Conservation (phyloP, 495 filamentous ascomycete species). For the Penicillium atrosanguineum region DNA sequence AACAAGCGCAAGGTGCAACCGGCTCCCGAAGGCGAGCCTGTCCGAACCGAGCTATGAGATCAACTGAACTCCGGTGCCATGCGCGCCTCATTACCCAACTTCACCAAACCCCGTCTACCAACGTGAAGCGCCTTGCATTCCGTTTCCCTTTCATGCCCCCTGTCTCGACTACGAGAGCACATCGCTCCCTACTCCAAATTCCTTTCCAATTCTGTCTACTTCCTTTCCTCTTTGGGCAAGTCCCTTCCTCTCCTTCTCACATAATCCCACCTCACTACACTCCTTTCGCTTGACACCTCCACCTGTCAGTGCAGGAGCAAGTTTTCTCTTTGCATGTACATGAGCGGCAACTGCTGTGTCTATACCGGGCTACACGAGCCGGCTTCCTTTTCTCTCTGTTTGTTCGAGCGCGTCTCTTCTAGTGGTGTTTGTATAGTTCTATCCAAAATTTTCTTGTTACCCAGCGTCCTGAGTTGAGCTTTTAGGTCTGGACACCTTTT, state of each 20-base stretch:
- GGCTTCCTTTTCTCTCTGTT: slow-evolving; percentile 1
- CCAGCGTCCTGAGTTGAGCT: background rate
- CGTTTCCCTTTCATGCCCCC: background rate
- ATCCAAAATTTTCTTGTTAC: background rate
- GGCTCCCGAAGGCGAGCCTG: slow-evolving; percentile 11
- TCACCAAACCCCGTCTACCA: background rate
- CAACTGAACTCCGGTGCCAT: background rate
- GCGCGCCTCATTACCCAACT: background rate
- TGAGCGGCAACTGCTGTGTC: slow-evolving; percentile 32
- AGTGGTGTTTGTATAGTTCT: slow-evolving; percentile 2
- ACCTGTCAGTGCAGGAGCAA: background rate
- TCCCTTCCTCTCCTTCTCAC: slow-evolving; percentile 11
- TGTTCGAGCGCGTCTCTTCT: slow-evolving; percentile 8
- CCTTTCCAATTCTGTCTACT: background rate
- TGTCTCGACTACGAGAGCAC: background rate
- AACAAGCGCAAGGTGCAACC: slow-evolving; percentile 47
- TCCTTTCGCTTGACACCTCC: background rate
- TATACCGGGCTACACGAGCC: slow-evolving; percentile 12
- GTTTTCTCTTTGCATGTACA: slow-evolving; percentile 29
- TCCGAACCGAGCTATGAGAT: slow-evolving; percentile 19
- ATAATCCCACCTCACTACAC: background rate
- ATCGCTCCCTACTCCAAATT: background rate
- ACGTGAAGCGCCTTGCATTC: background rate
- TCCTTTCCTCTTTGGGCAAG: background rate
- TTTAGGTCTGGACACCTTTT: background rate